These are phyloP conservation scores for Viridothelium virens DNA, from an alignment of 495 filamentous ascomycete genomes.

Conservation along the genomic window DNA sequence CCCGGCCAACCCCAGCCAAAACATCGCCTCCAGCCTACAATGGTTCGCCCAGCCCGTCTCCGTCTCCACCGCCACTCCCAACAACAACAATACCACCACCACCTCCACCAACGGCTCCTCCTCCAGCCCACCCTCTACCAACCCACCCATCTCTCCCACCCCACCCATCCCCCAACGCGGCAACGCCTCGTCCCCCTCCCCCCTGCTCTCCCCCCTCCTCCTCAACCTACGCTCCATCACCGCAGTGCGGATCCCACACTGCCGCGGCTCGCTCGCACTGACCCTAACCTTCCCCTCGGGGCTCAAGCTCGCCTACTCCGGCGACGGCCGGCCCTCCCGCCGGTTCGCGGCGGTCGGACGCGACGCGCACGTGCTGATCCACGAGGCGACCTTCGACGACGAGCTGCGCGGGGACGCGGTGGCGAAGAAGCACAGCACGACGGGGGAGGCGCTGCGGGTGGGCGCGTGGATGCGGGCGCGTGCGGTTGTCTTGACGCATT, in stretches of 20 bases:
- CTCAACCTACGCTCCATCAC: constrained; percentile 45
- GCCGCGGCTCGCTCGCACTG: constrained; percentile 65
- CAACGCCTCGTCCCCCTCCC: neutral
- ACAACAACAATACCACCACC: neutral
- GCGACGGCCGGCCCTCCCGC: constrained; percentile 75
- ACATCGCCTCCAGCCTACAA: constrained; percentile 12
- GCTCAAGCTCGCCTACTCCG: constrained; percentile 75
- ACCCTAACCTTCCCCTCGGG: constrained; percentile 58
- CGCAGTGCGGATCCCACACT: constrained; percentile 64
- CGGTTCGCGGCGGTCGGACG: constrained; percentile 62
- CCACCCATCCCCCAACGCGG: neutral
- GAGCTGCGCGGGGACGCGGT: constrained; percentile 66
- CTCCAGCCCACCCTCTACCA: neutral
- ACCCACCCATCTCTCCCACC: neutral
- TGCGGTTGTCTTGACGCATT: constrained; percentile 79
- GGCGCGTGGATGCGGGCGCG: constrained; percentile 69
- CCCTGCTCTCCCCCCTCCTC: constrained; percentile 18
- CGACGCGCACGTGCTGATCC: constrained; percentile 73
- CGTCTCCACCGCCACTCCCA: neutral
- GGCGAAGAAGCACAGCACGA: constrained; percentile 86
- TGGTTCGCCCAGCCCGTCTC: constrained; percentile 21
- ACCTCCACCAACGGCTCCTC: neutral
- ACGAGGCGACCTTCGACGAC: constrained; percentile 94
- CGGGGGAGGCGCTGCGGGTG: constrained; percentile 70
- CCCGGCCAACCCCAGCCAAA: constrained; percentile 11